Base-by-base conservation (phyloP, 768 basidiomycete genomes). In the Lanmaoa rubissima region DNA sequence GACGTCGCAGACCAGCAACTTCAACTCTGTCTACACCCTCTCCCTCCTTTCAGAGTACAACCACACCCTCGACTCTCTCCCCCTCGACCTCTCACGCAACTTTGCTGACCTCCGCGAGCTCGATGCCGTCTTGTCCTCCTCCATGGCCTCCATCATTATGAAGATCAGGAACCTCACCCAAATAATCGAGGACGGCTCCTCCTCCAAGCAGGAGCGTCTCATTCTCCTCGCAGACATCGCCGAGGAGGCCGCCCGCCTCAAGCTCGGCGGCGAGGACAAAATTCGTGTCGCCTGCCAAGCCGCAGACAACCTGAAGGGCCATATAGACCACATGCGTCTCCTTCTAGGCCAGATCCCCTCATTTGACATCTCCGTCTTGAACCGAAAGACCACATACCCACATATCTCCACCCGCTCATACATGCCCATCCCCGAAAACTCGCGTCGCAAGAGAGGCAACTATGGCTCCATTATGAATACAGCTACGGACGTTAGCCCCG, bases 21-120 rank as follows among this genome's bases (percentile, higher is more conserved):
- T 73, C 53, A 71, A 73, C 61, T 73, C 82, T 2, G 80, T 85
- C 26, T 84, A 87, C 74, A 78, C 87, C 9, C 82, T 91, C 60
- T 70, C 83, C 41, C 78, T 92, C 57, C 83, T 94, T 64, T 78
- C 82, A 55, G 92, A 94, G 71, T 94, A 92, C 77, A 87, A 86
- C 16, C 94, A 98, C 73, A 87, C 89, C 28, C 88, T 98, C 72
- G 95, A 97, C 76, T 83, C 94, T 21, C 84, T 98, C 54, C 96
- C 96, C 56, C 81, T 90, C 60, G 94, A 97, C 74, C 86, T 99
- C 73, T 96, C 96, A 13, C 87, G 92, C 73, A 88, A 86, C 73
- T 92, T 97, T 72, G 92, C 90, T 12, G 97, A 99, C 80, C 85
- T 99, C 52, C 91, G 94, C 61, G 97, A 99, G 76, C 90, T 99